Percentiles rank a stretch among this genome's conserved stretches.
phyloP scores from a whole-genome alignment of 192 early-diverging fungal species.

The Diversispora eburnea region DNA sequence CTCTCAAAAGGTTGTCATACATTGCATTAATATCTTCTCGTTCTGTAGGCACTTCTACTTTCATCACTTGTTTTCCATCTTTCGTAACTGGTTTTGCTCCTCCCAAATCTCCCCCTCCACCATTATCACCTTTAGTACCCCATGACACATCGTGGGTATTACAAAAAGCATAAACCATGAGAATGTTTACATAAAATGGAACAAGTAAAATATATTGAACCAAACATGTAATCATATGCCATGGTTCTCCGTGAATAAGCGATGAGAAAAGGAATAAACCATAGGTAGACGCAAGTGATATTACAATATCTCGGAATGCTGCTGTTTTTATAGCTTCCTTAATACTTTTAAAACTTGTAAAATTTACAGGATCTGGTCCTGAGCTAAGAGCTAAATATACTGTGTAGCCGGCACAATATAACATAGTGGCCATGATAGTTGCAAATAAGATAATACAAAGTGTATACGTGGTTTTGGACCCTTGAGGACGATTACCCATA shows the following conservation, averaged over 20 bases:
- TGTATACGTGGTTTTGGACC: conserved; percentile 70
- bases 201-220: conserved; percentile 85
- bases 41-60: conserved; percentile 73
- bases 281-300: conserved; percentile 79
- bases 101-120: conserved; percentile 54
- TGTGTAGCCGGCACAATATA: conserved; percentile 69
- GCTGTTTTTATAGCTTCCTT: conserved; percentile 27
- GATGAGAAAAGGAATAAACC: conserved; percentile 78
- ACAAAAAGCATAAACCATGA: conserved; percentile 91
- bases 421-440: conserved; percentile 77
- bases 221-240: conserved; percentile 88
- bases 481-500: conserved; percentile 91
- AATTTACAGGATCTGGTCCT: conserved; percentile 36
- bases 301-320: conserved; percentile 74
- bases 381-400: conserved; percentile 42
- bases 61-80: conserved; percentile 63
- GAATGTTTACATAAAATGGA: conserved; percentile 87
- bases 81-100: conserved; percentile 68
- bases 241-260: conserved; percentile 80
- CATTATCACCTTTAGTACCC: conserved; percentile 92
- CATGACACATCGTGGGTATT: conserved; percentile 95
- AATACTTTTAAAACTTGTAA: conserved; percentile 34
- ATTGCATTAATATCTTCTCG: conserved; percentile 75
- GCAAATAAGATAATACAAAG: conserved; percentile 72
- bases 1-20: conserved; percentile 75